These are phyloP conservation scores for Dactylellina haptotyla DNA, from an alignment of 2,329 filamentous ascomycete species.

Conservation along the genomic window DNA sequence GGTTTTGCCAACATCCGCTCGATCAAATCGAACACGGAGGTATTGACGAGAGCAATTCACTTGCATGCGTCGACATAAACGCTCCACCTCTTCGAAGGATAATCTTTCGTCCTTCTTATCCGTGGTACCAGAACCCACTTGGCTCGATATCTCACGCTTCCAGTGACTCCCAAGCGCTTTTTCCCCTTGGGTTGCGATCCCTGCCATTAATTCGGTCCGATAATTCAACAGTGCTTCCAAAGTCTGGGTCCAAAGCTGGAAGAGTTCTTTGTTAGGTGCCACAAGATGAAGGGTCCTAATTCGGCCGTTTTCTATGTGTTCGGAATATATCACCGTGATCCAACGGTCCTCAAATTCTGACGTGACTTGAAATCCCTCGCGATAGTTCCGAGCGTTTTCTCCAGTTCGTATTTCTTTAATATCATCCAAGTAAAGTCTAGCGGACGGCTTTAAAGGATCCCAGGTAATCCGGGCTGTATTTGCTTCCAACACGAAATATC, in stretches of 20 bases:
- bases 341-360: constrained; percentile 76
- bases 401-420: constrained; percentile 89
- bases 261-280: constrained; percentile 76
- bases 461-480: constrained; percentile 87
- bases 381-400: constrained; percentile 85
- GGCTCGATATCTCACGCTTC: constrained; percentile 61
- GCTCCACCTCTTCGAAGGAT: constrained; percentile 80
- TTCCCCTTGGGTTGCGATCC: constrained; percentile 84
- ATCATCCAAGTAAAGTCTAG: constrained; percentile 92
- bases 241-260: constrained; percentile 82
- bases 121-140: constrained; percentile 13
- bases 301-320: constrained; percentile 77
- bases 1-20: constrained; percentile 73
- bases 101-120: constrained; percentile 71
- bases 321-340: constrained; percentile 89
- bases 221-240: constrained; percentile 85
- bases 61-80: constrained; percentile 86
- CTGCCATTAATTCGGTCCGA: constrained; percentile 88
- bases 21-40: constrained; percentile 77
- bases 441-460: constrained; percentile 80
- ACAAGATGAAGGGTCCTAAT: constrained; percentile 90
- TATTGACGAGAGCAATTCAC: constrained; percentile 85
- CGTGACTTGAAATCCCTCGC: constrained; percentile 79
- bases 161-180: constrained; percentile 85
- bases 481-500: constrained; percentile 81